Conservation (phyloP, 768 basidiomycete species). For the Rhizopogon vinicolor region DNA sequence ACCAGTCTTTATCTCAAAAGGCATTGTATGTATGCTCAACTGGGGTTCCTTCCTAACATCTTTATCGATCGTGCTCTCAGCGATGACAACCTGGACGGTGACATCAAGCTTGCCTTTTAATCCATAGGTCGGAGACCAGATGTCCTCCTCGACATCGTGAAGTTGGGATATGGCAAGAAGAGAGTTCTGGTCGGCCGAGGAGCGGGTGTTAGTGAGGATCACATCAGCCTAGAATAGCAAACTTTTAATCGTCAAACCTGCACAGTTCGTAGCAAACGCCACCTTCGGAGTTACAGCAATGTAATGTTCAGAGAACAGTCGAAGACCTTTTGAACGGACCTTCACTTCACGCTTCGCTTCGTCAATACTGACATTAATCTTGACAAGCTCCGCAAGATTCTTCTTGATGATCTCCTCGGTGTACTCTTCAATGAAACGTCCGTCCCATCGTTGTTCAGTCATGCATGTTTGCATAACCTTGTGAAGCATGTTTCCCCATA, state of each 20-base stretch:
- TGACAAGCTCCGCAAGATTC: slow-evolving; percentile 58
- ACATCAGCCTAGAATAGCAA: slow-evolving; percentile 48
- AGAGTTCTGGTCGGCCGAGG: slow-evolving; percentile 41
- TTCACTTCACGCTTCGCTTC: slow-evolving; percentile 63
- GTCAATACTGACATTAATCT: slow-evolving; percentile 51
- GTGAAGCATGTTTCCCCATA: slow-evolving; percentile 94
- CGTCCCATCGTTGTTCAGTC: slow-evolving; percentile 56
- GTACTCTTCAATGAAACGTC: slow-evolving; percentile 52
- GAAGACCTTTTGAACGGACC: slow-evolving; percentile 58
- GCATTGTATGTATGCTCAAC: slow-evolving; percentile 38
- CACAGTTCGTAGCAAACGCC: slow-evolving; percentile 2
- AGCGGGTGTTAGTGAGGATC: slow-evolving; percentile 62
- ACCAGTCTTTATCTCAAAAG: slow-evolving; percentile 97
- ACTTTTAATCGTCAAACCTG: not conserved
- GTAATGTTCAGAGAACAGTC: slow-evolving; percentile 62
- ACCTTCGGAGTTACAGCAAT: slow-evolving; percentile 65
- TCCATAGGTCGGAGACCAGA: slow-evolving; percentile 94
- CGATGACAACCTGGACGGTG: slow-evolving; percentile 66
- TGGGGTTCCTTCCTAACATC: slow-evolving; percentile 12
- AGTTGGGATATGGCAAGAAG: slow-evolving; percentile 70
- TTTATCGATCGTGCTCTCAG: slow-evolving; percentile 34
- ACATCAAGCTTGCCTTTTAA: slow-evolving; percentile 96
- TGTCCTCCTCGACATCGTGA: slow-evolving; percentile 93
- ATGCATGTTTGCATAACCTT: slow-evolving; percentile 86
- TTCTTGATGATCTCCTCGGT: slow-evolving; percentile 52